Conservation (phyloP, 257 asterid species). For the Solanum neorickii region DNA sequence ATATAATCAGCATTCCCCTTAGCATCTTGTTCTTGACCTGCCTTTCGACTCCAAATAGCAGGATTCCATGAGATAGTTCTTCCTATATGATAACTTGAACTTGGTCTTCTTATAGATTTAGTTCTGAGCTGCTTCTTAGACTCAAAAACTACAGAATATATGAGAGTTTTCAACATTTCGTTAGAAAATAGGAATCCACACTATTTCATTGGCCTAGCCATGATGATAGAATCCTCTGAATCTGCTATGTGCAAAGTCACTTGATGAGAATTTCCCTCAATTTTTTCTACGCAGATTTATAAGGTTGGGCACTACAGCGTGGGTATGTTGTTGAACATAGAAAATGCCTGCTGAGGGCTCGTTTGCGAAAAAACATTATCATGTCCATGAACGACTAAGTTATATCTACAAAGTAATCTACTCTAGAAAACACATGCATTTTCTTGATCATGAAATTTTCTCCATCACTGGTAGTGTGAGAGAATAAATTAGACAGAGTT, state of each 20-base stretch:
- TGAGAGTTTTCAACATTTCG: no score
- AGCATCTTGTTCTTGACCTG: no score
- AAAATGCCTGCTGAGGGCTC: constrained; percentile 94
- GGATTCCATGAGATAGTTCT: no score
- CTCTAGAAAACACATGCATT: constrained; percentile 71
- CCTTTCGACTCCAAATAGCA: no score
- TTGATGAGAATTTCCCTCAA: constrained; percentile 50
- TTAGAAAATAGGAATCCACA: no score
- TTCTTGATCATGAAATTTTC: constrained; percentile 51
- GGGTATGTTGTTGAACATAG: constrained; percentile 82
- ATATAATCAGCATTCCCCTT: no score
- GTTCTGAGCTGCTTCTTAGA: no score
- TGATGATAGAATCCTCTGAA: no score
- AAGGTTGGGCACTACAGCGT: constrained; percentile 61
- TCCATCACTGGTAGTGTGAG: constrained; percentile 44
- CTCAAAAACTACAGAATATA: no score
- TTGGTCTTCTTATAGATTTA: no score
- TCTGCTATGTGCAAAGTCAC: constrained; percentile 36
- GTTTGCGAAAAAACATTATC: constrained; percentile 73
- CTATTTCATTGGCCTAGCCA: no score
- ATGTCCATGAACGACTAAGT: constrained; percentile 58
- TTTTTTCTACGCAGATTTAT: constrained; percentile 43
- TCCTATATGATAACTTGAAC: no score
- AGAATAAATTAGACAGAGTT: background rate
- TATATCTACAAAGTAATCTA: constrained; percentile 78